Evolutionary conservation across 108 stramenopile genomes (phyloP), one percentile per base, ranked within the genome.

Genomic region (Nitzschia palea): DNA sequence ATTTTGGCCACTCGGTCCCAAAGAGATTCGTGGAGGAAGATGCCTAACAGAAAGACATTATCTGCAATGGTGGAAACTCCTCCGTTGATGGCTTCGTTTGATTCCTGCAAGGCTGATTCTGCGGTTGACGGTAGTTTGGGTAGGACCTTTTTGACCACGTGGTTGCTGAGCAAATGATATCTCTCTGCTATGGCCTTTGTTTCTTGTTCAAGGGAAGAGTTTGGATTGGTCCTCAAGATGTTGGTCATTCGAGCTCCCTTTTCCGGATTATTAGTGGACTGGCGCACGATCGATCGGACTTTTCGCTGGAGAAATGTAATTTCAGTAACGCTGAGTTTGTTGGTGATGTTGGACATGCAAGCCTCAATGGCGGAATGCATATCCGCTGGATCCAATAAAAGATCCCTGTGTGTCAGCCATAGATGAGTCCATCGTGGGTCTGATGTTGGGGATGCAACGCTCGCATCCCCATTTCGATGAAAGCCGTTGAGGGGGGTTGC

Each of bases 1-100:
- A 88, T 80, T 2, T 68, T 71, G 2, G 83, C 70, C 0, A 84
- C 80, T 17, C 77, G 76, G 40, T 88, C 88, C 88, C 91, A 93
- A 12, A 85, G 60, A 15, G 63, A 35, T 44, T 88, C 86, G 3
- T 83, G 80, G 65, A 71, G 64, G 71, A 77, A 69, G 12, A 82
- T 28, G 57, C 84, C 45, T 32, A 89, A 48, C 12, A 69, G 31
- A 64, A 67, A 80, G 0, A 67, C 67, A 36, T 67, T 63, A 31
- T 70, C 77, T 18, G 55, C 37, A 10, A 48, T 62, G 36, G 2
- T 36, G 10, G 4, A 31, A 8, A 4, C 47, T 18, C 47, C 47
- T 2, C 25, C 2, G 44, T 33, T 30, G 37, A 40, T 40, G 6
- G 56, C 26, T 27, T 31, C 56, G 26, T 51, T 20, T 18, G 1